Evolutionary conservation across 2,329 filamentous ascomycete species (phyloP).

Genomic region (Exserohilum rostratum): DNA sequence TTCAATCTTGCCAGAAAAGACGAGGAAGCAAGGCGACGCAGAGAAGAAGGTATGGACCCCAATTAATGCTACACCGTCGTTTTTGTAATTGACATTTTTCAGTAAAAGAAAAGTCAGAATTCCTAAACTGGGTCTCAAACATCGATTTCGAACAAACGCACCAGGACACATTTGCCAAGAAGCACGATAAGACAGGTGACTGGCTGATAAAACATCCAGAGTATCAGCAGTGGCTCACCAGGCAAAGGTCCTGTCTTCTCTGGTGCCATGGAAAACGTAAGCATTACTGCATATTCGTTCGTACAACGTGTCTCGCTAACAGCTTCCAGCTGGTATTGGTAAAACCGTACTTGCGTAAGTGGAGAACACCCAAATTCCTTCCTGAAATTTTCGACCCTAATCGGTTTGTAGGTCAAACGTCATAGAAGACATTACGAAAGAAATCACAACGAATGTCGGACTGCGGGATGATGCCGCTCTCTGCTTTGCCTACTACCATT

Average conservation of each 20-base stretch:
- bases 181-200: constrained; percentile 22
- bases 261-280: constrained; percentile 33
- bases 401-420: constrained; percentile 24
- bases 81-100: background rate
- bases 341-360: constrained; percentile 30
- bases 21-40: constrained; percentile 2
- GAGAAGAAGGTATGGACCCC: background rate
- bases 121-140: constrained; percentile 26
- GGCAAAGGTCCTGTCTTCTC: constrained; percentile 16
- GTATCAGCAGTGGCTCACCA: constrained; percentile 23
- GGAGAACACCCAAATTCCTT: background rate
- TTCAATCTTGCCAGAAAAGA: constrained; percentile 10
- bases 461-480: constrained; percentile 17
- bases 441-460: constrained; percentile 17
- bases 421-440: constrained; percentile 27
- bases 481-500: constrained; percentile 32
- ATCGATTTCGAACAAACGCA: constrained; percentile 29
- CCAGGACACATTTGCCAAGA: constrained; percentile 22
- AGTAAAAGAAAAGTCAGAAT: constrained; percentile 23
- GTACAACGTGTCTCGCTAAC: constrained; percentile 1
- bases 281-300: background rate
- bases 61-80: background rate
- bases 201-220: constrained; percentile 21
- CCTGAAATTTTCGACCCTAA: background rate
- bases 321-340: constrained; percentile 26